Evolutionary conservation across 164 flowering plant genomes (phyloP).

Genomic region (Aristolochia californica): DNA sequence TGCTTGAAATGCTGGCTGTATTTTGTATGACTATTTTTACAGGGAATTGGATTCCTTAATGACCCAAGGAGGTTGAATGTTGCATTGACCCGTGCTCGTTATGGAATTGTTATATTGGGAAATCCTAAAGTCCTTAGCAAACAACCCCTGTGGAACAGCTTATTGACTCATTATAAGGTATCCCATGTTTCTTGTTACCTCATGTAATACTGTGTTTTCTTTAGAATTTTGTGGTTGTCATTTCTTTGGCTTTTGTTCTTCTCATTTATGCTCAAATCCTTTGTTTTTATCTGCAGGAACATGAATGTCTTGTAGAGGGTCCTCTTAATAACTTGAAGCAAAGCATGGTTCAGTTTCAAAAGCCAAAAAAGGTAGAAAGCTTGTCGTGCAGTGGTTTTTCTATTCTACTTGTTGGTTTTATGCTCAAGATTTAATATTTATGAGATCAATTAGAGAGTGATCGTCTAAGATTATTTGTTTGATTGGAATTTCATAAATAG

Average conservation of each 20-base stretch:
- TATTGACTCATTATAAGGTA: slow-evolving; percentile 98
- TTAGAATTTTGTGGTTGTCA: neutral
- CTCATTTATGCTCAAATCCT: neutral
- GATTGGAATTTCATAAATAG: slow-evolving; percentile 29
- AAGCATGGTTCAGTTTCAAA: slow-evolving; percentile 99
- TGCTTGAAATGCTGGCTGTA: too few relatives aligned
- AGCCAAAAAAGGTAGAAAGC: slow-evolving; percentile 79
- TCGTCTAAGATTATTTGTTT: neutral
- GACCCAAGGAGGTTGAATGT: slow-evolving; percentile 99
- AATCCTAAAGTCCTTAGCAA: slow-evolving; percentile 98
- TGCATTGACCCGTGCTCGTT: slow-evolving; percentile 95
- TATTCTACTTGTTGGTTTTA: neutral
- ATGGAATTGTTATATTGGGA: slow-evolving; percentile 94
- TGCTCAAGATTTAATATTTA: too few relatives aligned
- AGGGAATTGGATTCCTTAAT: slow-evolving; percentile 99
- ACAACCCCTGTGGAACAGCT: slow-evolving; percentile 94
- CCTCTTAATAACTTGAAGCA: slow-evolving; percentile 95
- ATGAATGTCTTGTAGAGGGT: slow-evolving; percentile 98
- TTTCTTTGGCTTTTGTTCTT: neutral
- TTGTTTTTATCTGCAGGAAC: slow-evolving; percentile 36
- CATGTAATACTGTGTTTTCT: neutral
- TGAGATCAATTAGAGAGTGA: neutral
- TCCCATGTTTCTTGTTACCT: neutral
- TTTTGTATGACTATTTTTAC: slow-evolving; percentile 5
- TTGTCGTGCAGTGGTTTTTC: neutral